A percentile compares a stretch with the other conserved stretches of the same genome.
These are phyloP conservation scores for Yarrowia sp. DNA, from an alignment of 805 yeast species.

Conservation along the genomic window DNA sequence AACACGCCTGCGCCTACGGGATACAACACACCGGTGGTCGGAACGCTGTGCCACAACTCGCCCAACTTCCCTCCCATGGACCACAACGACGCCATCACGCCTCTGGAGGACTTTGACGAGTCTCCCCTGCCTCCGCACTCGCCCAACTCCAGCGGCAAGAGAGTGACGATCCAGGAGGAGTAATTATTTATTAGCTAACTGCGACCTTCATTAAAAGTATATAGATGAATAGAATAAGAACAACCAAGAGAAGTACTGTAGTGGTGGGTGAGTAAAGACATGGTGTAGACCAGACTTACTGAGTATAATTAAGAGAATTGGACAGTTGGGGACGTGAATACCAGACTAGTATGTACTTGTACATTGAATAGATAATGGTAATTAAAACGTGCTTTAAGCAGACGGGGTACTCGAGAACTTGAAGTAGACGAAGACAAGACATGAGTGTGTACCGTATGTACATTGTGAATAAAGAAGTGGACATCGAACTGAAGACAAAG, in stretches of 20 bases:
- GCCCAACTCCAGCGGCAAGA: not conserved
- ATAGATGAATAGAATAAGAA: not conserved
- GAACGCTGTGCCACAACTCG: conserved; percentile 20
- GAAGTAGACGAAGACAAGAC: too few relatives aligned
- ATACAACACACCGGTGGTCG: conserved; percentile 15
- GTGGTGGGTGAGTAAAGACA: too few relatives aligned
- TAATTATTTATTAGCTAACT: conserved; percentile 19
- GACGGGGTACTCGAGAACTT: too few relatives aligned
- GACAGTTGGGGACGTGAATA: too few relatives aligned
- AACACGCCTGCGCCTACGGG: conserved; percentile 24
- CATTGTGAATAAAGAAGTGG: too few relatives aligned
- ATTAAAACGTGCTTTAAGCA: too few relatives aligned
- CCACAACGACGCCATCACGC: not conserved
- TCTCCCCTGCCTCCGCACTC: not conserved
- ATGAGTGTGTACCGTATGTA: too few relatives aligned
- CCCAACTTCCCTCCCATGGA: not conserved
- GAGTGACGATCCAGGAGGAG: conserved; percentile 11
- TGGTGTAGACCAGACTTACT: too few relatives aligned
- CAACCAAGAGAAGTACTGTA: not conserved
- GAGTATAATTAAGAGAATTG: too few relatives aligned
- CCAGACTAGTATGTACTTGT: too few relatives aligned
- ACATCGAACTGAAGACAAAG: too few relatives aligned
- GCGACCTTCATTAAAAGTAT: not conserved
- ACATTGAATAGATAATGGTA: too few relatives aligned
- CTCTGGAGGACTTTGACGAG: not conserved